Evolutionary conservation across 257 asterid species (phyloP).

Genomic region (Solanum etuberosum): DNA sequence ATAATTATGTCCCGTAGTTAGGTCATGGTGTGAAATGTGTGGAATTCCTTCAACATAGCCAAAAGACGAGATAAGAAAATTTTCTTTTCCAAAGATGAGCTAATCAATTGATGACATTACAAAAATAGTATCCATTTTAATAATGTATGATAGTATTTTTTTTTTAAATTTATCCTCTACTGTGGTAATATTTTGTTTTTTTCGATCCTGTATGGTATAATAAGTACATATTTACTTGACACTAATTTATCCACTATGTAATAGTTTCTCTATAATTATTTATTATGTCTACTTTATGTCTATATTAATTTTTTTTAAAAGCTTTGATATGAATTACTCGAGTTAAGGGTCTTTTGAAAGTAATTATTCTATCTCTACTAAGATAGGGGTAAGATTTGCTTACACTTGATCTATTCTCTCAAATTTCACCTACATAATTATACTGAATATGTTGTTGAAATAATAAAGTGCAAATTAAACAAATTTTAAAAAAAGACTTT

Average conservation of each 20-base stretch:
- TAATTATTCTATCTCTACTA: background rate
- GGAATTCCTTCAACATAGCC: background rate
- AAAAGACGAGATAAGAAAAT: background rate
- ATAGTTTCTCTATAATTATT: background rate
- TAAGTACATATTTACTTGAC: background rate
- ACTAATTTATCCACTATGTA: background rate
- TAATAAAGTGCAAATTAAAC: background rate
- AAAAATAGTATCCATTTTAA: background rate
- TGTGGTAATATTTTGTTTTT: background rate
- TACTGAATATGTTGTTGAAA: background rate
- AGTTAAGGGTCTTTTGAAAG: background rate
- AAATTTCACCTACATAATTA: too few species aligned
- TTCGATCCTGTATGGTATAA: background rate
- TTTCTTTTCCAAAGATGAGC: background rate
- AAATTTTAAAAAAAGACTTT: background rate
- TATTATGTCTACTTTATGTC: background rate
- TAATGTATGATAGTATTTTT: background rate
- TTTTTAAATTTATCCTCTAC: background rate
- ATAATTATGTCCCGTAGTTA: background rate
- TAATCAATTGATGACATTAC: background rate
- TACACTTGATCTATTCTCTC: background rate
- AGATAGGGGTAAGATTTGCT: fast-evolving
- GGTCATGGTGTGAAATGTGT: background rate
- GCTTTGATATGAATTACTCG: background rate
- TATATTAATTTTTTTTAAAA: background rate